Base-by-base conservation (phyloP, 2,329 filamentous ascomycete genomes). In the Pseudomassariella vexata region DNA sequence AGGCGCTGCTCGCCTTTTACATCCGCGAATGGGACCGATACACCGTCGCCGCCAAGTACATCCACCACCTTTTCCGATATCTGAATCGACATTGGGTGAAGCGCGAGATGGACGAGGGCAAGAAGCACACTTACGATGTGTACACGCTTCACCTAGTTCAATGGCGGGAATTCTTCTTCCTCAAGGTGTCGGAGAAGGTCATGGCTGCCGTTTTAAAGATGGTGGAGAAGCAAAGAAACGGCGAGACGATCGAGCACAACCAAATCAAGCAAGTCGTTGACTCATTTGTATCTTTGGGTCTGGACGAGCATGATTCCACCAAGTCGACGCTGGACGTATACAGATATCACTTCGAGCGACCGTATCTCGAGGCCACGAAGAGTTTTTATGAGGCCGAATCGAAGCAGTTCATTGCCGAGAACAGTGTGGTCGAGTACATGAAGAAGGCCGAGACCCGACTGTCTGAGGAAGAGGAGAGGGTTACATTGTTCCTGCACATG, bases 1-100 rank as follows among this genome's bases (percentile, higher is more conserved):
- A 98, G 60, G 87, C 89, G 2, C 71, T 98, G 8, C 73, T 98
- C 18, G 73, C 74, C 14, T 96, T 90, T 61, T 98, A 98, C 59
- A 98, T 96, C 58, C 79, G 84, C 53, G 89, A 98, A 70, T 98
- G 92, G 92, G 80, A 83, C 45, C 78, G 92, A 39, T 98, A 95
- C 63, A 98, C 92, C 2, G 86, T 85, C 10, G 90, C 92, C 1
- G 92, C 89, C 38, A 94, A 94, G 60, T 98, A 94, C 63, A 92
- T 95, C 57, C 94, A 98, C 60, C 90, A 98, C 56, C 68, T 98
- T 6, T 98, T 98, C 68, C 73, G 83, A 33, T 98, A 98, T 55
- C 76, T 98, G 17, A 98, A 98, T 55, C 79, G 92, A 19, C 92
- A 98, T 62, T 98, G 94, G 92, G 92, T 98, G 2, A 98, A 95